These are phyloP conservation scores for Penicillium sclerotiorum DNA, from an alignment of 2,329 filamentous ascomycete species.

Conservation along the genomic window DNA sequence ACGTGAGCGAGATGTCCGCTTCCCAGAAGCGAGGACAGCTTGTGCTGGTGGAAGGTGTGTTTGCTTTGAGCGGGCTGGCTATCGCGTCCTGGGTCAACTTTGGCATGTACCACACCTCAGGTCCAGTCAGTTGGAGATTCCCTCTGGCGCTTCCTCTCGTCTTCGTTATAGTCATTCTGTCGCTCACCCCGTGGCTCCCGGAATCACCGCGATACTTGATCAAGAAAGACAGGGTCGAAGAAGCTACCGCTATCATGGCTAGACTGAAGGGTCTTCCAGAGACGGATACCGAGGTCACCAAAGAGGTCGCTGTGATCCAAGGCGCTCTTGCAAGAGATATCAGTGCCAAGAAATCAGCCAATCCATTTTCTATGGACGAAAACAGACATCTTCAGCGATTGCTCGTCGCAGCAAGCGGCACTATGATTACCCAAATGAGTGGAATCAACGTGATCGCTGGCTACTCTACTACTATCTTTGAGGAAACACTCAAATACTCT, in stretches of 20 bases:
- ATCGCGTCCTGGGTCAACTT: conserved; percentile 27
- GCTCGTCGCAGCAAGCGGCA: conserved; percentile 8
- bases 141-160: conserved; percentile 34
- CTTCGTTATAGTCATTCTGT: conserved; percentile 41
- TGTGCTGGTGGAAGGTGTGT: conserved; percentile 12
- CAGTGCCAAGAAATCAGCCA: conserved; percentile 3
- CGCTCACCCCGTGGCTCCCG: conserved; percentile 28
- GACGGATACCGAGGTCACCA: conserved; percentile 2
- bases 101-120: conserved; percentile 11
- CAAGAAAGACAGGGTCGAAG: conserved; percentile 8
- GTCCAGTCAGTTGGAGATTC: conserved; percentile 16
- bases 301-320: conserved; percentile 11
- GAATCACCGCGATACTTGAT: conserved; percentile 39
- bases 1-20: conserved; percentile 12
- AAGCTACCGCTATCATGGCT: conserved; percentile 8
- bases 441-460: conserved; percentile 12
- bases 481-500: conserved; percentile 4
- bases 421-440: conserved; percentile 12
- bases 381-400: conserved; percentile 12
- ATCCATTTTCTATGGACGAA: conserved; percentile 11
- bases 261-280: conserved; percentile 2
- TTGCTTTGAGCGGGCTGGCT: conserved; percentile 34
- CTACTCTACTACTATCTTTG: conserved; percentile 15
- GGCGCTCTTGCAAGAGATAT: conserved; percentile 3
- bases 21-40: conserved; percentile 11